These are phyloP conservation scores for Vitis rupestris DNA, from an alignment of 164 flowering plant species.

Conservation along the genomic window DNA sequence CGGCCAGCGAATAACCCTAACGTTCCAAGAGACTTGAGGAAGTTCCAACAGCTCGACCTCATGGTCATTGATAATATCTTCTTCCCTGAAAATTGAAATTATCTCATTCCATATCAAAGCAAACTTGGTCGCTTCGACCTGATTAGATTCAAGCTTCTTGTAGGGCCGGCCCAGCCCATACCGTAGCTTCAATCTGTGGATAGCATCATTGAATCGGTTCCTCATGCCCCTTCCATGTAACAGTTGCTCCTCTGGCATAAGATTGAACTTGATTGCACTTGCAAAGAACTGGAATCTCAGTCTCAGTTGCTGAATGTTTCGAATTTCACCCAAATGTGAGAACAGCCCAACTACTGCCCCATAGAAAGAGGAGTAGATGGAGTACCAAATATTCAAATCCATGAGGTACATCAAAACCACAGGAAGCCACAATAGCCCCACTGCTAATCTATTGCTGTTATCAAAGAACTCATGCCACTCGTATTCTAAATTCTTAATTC, in stretches of 20 bases:
- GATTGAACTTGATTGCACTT: conserved; percentile 70
- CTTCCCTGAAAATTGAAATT: conserved; percentile 55
- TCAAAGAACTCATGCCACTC: conserved; percentile 57
- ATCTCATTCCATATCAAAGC: conserved; percentile 73
- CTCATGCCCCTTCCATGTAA: conserved; percentile 44
- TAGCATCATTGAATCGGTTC: conserved; percentile 54
- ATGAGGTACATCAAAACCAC: conserved; percentile 54
- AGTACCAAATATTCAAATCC: conserved; percentile 69
- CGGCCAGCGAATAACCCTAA: conserved; percentile 71
- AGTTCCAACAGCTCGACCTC: conserved; percentile 65
- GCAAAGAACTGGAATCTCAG: conserved; percentile 74
- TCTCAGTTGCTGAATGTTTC: conserved; percentile 56
- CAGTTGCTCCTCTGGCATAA: conserved; percentile 77
- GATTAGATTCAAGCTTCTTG: conserved; percentile 66
- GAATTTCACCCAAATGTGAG: conserved; percentile 67
- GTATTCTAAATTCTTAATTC: conserved; percentile 31
- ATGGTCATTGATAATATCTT: conserved; percentile 55
- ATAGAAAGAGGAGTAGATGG: conserved; percentile 57
- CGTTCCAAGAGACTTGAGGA: conserved; percentile 57
- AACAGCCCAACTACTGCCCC: conserved; percentile 66
- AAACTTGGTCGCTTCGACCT: conserved; percentile 64
- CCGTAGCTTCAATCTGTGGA: conserved; percentile 57
- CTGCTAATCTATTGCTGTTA: conserved; percentile 50
- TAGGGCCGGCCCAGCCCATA: conserved; percentile 63
- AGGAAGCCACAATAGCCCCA: conserved; percentile 63